Evolutionary conservation across 2,329 filamentous ascomycete species (phyloP), one percentile per base, ranked within the genome.

Genomic region (Aspergillus ibericus): DNA sequence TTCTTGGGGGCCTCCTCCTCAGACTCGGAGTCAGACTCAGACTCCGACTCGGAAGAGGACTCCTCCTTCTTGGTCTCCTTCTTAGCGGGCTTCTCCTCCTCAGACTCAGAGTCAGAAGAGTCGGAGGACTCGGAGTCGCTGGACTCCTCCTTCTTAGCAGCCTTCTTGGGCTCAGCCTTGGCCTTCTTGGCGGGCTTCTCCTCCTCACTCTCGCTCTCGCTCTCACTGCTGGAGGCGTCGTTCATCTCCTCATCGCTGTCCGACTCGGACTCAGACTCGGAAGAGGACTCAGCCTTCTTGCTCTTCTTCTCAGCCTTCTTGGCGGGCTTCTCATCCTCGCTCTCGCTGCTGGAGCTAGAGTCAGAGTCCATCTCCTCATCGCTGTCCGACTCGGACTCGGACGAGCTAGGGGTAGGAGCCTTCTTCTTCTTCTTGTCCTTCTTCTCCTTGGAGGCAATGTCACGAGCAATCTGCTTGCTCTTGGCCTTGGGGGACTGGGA

Each of bases 381-480:
- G 60, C 70, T 69, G 44, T 75, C 73, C 32, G 70, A 73, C 32
- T 61, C 57, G 56, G 68, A 72, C 56, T 71, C 69, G 42, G 72
- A 72, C 52, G 66, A 72, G 50, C 70, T 71, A 54, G 74, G 72
- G 53, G 75, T 75, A 63, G 66, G 65, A 36, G 62, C 76, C 69
- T 77, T 77, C 73, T 79, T 79, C 72, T 77, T 72, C 66, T 77
- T 74, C 66, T 75, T 70, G 56, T 66, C 73, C 72, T 79, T 78
- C 56, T 75, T 68, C 54, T 73, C 73, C 69, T 79, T 78, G 51
- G 68, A 57, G 54, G 70, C 73, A 29, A 76, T 66, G 61, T 77
- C 72, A 60, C 72, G 73, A 60, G 77, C 77, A 55, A 79, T 67
- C 59, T 75, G 71, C 71, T 79, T 80, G 73, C 75, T 76, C 76